Conservation (phyloP, 768 basidiomycete genomes). For the Hypsizygus marmoreus region DNA sequence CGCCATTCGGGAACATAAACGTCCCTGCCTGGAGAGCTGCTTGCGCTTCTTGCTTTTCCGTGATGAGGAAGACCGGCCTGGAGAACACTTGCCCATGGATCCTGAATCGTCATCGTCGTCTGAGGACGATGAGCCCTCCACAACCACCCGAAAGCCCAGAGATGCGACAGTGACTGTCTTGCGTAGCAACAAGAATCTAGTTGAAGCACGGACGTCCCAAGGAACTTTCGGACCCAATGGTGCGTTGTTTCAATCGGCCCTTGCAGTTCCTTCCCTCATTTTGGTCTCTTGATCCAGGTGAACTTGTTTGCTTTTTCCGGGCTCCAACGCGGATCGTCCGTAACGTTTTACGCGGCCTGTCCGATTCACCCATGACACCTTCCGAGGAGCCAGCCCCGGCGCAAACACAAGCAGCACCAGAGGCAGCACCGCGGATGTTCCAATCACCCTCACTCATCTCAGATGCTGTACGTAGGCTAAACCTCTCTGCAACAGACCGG, state of each 20-base stretch:
- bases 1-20: constrained; percentile 64
- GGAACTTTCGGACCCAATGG: constrained; percentile 90
- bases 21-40: constrained; percentile 86
- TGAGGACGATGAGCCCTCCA: constrained; percentile 54
- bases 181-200: constrained; percentile 72
- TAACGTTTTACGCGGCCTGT: constrained; percentile 51
- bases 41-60: constrained; percentile 79
- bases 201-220: constrained; percentile 84
- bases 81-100: constrained; percentile 41
- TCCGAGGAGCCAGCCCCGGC: constrained; percentile 25
- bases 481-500: constrained; percentile 62
- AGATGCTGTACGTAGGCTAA: constrained; percentile 71
- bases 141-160: constrained; percentile 38
- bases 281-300: too few species aligned
- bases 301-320: constrained; percentile 85
- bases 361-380: constrained; percentile 43
- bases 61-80: constrained; percentile 61
- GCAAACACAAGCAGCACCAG: constrained; percentile 18
- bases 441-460: constrained; percentile 72
- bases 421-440: constrained; percentile 36
- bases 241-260: constrained; percentile 29
- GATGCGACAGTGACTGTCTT: constrained; percentile 57
- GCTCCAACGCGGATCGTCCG: constrained; percentile 72
- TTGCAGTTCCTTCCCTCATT: neutral
- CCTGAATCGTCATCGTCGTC: constrained; percentile 58